phyloP scores from a whole-genome alignment of 1,284 basidiomycete species.

The Rhizoctonia solani region DNA sequence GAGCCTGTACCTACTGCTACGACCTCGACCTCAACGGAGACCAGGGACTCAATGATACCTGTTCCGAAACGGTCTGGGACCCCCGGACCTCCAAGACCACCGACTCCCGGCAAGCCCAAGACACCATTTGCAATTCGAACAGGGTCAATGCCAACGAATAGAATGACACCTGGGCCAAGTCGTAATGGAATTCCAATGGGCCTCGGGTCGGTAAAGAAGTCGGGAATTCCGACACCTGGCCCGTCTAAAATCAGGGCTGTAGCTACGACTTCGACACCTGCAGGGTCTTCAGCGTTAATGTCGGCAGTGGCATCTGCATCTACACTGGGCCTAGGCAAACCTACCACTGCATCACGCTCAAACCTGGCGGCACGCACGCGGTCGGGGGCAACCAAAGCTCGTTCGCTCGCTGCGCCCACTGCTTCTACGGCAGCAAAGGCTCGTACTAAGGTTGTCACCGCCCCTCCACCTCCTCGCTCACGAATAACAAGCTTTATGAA shows the following conservation, averaged over 20 bases:
- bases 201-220: not conserved
- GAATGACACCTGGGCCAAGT: not conserved
- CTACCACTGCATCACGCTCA: too few species aligned
- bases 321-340: not conserved
- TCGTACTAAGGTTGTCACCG: slow-evolving; percentile 10
- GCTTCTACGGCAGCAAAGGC: slow-evolving; percentile 27
- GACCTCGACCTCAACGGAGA: too few species aligned
- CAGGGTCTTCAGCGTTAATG: not conserved
- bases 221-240: not conserved
- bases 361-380: slow-evolving; percentile 19
- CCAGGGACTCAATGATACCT: slow-evolving; percentile 28
- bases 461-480: slow-evolving; percentile 1
- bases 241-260: not conserved
- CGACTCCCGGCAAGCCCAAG: not conserved
- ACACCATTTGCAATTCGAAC: not conserved
- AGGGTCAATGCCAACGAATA: not conserved
- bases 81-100: not conserved
- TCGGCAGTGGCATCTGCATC: not conserved
- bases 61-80: slow-evolving; percentile 9
- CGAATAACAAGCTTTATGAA: slow-evolving; percentile 31
- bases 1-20: not conserved
- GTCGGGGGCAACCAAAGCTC: not conserved
- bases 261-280: not conserved
- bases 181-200: not conserved
- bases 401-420: slow-evolving; percentile 25